Evolutionary conservation across 768 basidiomycete genomes (phyloP).

Genomic region (Suillus cothurnatus): DNA sequence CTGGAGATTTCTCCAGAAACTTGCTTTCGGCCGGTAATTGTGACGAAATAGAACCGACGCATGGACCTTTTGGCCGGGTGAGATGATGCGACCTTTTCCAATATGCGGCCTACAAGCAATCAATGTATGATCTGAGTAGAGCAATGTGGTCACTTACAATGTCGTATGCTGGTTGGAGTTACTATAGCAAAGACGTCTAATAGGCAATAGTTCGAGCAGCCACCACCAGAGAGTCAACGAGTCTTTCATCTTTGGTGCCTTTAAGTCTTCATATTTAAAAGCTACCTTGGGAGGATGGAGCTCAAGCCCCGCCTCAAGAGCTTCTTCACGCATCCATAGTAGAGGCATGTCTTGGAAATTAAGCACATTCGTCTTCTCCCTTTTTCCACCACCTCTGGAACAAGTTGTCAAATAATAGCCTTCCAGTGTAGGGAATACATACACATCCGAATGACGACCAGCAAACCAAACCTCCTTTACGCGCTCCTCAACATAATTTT

Average conservation of each 20-base stretch:
- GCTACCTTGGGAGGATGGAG: slow-evolving; percentile 26
- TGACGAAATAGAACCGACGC: slow-evolving; percentile 33
- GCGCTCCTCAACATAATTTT: no score
- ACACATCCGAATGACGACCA: slow-evolving; percentile 43
- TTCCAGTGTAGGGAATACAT: slow-evolving; percentile 10
- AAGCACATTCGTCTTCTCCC: slow-evolving; percentile 19
- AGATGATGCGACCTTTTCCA: slow-evolving; percentile 27
- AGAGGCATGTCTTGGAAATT: slow-evolving; percentile 32
- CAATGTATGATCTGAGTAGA: neutral
- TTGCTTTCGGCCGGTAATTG: slow-evolving; percentile 30
- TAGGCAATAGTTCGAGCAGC: slow-evolving; percentile 25
- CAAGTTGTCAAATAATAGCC: slow-evolving; percentile 9
- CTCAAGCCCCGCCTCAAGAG: slow-evolving; percentile 25
- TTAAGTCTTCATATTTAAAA: slow-evolving; percentile 32
- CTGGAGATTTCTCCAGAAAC: slow-evolving; percentile 22
- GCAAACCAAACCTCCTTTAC: slow-evolving; percentile 50
- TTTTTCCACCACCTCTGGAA: slow-evolving; percentile 31
- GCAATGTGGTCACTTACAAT: slow-evolving; percentile 14
- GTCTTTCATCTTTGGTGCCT: slow-evolving; percentile 20
- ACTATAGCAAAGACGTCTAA: slow-evolving; percentile 29
- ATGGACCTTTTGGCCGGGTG: slow-evolving; percentile 34
- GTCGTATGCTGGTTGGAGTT: slow-evolving; percentile 27
- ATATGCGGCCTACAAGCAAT: slow-evolving; percentile 27
- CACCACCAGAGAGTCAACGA: slow-evolving; percentile 25
- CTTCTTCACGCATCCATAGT: slow-evolving; percentile 36